Evolutionary conservation across 2,329 filamentous ascomycete genomes (phyloP).

Genomic region (Cladosporium colombiae): DNA sequence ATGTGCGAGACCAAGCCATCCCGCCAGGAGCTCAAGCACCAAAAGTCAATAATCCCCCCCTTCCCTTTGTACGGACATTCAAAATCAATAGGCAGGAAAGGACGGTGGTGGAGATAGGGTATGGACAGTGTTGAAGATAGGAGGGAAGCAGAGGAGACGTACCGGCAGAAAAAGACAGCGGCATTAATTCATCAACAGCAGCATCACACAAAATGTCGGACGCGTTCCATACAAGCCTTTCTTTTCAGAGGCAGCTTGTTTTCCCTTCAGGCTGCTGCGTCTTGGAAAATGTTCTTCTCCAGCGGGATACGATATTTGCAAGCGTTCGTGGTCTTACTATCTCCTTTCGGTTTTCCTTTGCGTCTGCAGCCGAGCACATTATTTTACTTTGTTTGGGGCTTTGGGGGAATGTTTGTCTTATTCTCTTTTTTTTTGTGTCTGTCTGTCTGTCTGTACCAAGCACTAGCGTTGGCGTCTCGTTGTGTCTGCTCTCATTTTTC

Average conservation of each 20-base stretch:
- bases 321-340: not conserved
- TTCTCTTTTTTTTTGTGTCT: no score
- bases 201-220: not conserved
- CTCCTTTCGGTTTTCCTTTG: not conserved
- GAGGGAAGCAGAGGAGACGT: not conserved
- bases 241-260: not conserved
- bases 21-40: not conserved
- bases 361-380: not conserved
- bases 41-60: not conserved
- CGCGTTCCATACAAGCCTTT: not conserved
- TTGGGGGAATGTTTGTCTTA: not conserved
- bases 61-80: slow-evolving; percentile 13
- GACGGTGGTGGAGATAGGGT: not conserved
- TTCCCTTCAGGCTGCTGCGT: not conserved
- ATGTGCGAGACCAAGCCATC: not conserved
- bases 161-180: not conserved
- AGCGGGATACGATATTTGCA: not conserved
- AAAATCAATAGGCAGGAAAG: slow-evolving; percentile 7
- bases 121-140: not conserved
- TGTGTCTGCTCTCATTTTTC: not conserved
- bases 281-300: not conserved
- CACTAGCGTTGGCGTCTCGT: not conserved
- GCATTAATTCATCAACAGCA: slow-evolving; percentile 14
- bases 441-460: not conserved
- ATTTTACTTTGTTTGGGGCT: not conserved